Percentiles rank a stretch among this genome's conserved stretches.
Conservation (phyloP, 371 early-diverging fungal species). For the Zopfochytrium polystomum region DNA sequence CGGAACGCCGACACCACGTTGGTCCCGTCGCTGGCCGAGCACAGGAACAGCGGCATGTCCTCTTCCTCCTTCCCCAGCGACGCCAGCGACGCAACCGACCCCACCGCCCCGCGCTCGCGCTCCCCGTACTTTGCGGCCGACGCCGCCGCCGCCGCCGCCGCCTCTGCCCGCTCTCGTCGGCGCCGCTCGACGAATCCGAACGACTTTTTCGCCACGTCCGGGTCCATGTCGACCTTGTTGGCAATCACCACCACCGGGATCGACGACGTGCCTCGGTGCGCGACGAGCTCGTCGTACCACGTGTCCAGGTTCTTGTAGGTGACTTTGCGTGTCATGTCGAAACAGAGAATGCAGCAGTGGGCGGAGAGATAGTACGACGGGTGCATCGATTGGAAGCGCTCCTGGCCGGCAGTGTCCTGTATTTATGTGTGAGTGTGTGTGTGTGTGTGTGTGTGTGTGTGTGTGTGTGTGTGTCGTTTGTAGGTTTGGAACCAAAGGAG, state of each 20-base stretch:
- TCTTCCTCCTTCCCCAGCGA: slow-evolving; percentile 8
- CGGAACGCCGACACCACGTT: slow-evolving; percentile 51
- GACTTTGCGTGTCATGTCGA: slow-evolving; percentile 54
- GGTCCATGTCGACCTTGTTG: slow-evolving; percentile 55
- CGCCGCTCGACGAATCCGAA: slow-evolving; percentile 50
- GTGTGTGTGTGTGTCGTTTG: too few relatives aligned
- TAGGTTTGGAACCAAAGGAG: neutral
- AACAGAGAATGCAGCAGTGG: slow-evolving; percentile 47
- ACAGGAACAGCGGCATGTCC: slow-evolving; percentile 40
- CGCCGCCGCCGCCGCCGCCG: too few relatives aligned
- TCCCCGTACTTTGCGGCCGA: slow-evolving; percentile 1
- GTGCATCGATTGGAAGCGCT: slow-evolving; percentile 62
- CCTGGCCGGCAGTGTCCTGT: slow-evolving; percentile 65
- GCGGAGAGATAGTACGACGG: slow-evolving; percentile 57
- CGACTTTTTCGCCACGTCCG: slow-evolving; percentile 39
- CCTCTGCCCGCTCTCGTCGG: slow-evolving; percentile 36
- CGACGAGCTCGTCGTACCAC: slow-evolving; percentile 50
- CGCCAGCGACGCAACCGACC: neutral
- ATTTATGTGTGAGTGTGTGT: neutral
- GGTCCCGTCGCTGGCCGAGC: slow-evolving; percentile 49
- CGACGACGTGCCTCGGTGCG: slow-evolving; percentile 33
- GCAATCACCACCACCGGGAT: slow-evolving; percentile 51
- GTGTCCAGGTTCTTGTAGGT: slow-evolving; percentile 55
- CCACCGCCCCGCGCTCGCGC: slow-evolving; percentile 5
- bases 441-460: neutral